A percentile compares a stretch with the other conserved stretches of the same genome.
phyloP scores from a whole-genome alignment of 2,329 filamentous ascomycete genomes.

The Stemphylium lycopersici region DNA sequence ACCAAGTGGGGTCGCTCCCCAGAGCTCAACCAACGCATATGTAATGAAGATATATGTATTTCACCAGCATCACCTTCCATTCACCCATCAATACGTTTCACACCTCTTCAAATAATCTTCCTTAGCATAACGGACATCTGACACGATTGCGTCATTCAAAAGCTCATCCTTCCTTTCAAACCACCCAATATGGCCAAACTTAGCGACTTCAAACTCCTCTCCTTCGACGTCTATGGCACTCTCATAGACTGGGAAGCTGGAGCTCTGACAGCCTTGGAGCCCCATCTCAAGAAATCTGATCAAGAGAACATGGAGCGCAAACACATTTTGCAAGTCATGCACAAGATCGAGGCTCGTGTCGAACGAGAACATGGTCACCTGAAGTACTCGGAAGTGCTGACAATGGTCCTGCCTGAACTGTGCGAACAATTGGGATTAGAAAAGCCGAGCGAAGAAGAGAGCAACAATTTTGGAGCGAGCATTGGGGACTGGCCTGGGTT shows the following conservation, averaged over 20 bases:
- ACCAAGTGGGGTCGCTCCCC: slow-evolving; percentile 17
- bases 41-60: not conserved
- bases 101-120: not conserved
- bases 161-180: not conserved
- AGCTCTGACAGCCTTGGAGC: slow-evolving; percentile 61
- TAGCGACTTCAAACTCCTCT: slow-evolving; percentile 60
- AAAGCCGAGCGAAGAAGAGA: slow-evolving; percentile 49
- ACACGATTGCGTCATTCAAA: not conserved
- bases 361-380: slow-evolving; percentile 62
- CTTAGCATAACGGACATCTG: not conserved
- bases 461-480: slow-evolving; percentile 57
- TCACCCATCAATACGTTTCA: not conserved
- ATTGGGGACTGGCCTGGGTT: slow-evolving; percentile 64
- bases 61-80: not conserved
- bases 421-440: slow-evolving; percentile 53
- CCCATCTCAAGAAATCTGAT: slow-evolving; percentile 51
- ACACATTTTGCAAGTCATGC: slow-evolving; percentile 50
- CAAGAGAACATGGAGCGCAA: slow-evolving; percentile 32
- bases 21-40: not conserved
- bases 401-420: slow-evolving; percentile 56
- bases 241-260: slow-evolving; percentile 80
- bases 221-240: slow-evolving; percentile 82
- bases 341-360: slow-evolving; percentile 56
- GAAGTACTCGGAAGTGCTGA: slow-evolving; percentile 66
- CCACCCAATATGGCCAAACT: slow-evolving; percentile 39